Percentiles rank a stretch among this genome's conserved stretches.
Conservation (phyloP, 2,329 filamentous ascomycete genomes). For the Diaporthe sp. region DNA sequence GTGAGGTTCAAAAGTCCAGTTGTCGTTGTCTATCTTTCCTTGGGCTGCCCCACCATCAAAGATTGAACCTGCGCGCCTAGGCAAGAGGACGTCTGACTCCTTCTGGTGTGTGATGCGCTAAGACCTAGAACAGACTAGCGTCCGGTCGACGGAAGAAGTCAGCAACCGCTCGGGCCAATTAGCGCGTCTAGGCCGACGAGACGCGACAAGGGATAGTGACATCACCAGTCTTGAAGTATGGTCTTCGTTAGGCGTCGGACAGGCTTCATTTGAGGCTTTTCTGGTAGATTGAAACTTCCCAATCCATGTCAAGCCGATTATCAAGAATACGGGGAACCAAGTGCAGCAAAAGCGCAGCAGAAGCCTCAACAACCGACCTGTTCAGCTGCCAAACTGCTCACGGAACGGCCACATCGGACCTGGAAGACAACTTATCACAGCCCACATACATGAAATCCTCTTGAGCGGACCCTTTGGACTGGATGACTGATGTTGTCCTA, state of each 20-base stretch:
- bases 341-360: no score
- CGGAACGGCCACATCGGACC: background rate
- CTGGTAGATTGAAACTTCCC: background rate
- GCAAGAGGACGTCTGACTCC: constrained; percentile 8
- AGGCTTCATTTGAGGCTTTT: background rate
- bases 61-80: background rate
- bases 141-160: constrained; percentile 35
- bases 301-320: no score
- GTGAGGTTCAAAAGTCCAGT: constrained; percentile 25
- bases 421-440: background rate
- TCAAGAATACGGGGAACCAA: no score
- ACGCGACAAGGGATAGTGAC: background rate
- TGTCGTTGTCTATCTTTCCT: constrained; percentile 23
- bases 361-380: no score
- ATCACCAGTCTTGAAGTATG: constrained; percentile 2
- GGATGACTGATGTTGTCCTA: no score
- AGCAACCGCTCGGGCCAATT: constrained; percentile 35
- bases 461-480: background rate
- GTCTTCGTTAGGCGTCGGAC: background rate
- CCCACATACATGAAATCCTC: background rate
- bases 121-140: background rate
- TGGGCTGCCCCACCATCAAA: constrained; percentile 34
- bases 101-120: constrained; percentile 36
- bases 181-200: background rate
- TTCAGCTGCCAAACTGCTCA: background rate